Percentiles rank a stretch among this genome's conserved stretches.
Conservation (phyloP, 2,329 filamentous ascomycete genomes). For the Penicillium sp. region DNA sequence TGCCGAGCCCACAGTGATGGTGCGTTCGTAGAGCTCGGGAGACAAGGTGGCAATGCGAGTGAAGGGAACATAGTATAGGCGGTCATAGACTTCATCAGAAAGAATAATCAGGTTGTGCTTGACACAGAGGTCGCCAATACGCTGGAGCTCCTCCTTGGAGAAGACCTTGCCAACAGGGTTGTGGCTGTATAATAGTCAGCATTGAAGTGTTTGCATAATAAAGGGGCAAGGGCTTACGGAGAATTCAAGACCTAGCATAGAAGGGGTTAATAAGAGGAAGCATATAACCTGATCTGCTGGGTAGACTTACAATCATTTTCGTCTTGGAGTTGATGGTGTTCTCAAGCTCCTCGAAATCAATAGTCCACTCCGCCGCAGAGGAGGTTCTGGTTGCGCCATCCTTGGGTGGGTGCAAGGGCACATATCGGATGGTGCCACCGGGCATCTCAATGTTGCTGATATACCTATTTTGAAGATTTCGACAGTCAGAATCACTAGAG, state of each 20-base stretch:
- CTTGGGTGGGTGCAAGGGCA: constrained; percentile 86
- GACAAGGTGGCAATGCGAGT: constrained; percentile 89
- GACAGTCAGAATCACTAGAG: not conserved
- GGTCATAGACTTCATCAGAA: constrained; percentile 91
- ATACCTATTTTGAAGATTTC: constrained; percentile 55
- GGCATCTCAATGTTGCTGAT: constrained; percentile 99
- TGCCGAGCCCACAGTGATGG: constrained; percentile 90
- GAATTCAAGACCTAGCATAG: constrained; percentile 49
- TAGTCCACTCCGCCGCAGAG: constrained; percentile 82
- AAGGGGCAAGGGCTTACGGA: constrained; percentile 40
- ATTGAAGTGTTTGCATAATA: not conserved
- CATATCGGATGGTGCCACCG: constrained; percentile 90
- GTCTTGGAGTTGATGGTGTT: constrained; percentile 80
- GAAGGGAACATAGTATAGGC: constrained; percentile 92
- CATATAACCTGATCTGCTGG: not conserved
- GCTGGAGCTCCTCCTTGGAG: constrained; percentile 76
- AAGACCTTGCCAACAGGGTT: constrained; percentile 98
- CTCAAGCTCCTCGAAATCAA: constrained; percentile 82
- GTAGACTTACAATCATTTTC: constrained; percentile 82
- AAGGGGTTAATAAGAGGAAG: not conserved
- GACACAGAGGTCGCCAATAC: constrained; percentile 84
- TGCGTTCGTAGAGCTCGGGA: constrained; percentile 83
- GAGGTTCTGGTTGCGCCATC: constrained; percentile 78
- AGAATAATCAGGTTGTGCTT: constrained; percentile 94
- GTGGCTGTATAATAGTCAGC: constrained; percentile 52